Percentiles rank a stretch among this genome's conserved stretches.
These are phyloP conservation scores for Penicillium atrosanguineum DNA, from an alignment of 495 filamentous ascomycete genomes.

Conservation along the genomic window DNA sequence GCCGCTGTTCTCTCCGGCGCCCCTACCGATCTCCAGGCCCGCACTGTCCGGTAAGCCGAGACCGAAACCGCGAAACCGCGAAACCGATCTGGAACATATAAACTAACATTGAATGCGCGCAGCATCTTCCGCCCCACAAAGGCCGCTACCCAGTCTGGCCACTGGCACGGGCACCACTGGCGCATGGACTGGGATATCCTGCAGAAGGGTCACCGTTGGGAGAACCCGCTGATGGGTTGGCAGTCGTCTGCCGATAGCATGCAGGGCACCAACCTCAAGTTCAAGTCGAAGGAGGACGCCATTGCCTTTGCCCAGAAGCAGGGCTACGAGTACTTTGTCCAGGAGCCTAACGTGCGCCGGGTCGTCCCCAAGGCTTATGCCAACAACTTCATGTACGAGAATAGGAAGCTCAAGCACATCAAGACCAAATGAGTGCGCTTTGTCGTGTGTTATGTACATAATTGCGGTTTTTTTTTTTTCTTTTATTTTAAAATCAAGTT, in stretches of 20 bases:
- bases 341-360: slow-evolving; percentile 87
- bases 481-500: slow-evolving; percentile 3
- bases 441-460: slow-evolving; percentile 45
- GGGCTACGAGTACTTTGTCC: slow-evolving; percentile 98
- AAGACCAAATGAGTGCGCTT: slow-evolving; percentile 72
- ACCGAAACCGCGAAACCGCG: neutral
- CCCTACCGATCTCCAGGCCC: slow-evolving; percentile 86
- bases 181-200: slow-evolving; percentile 98
- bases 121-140: slow-evolving; percentile 91
- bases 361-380: slow-evolving; percentile 92
- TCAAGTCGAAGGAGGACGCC: slow-evolving; percentile 92
- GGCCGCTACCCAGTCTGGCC: slow-evolving; percentile 89
- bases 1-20: slow-evolving; percentile 90
- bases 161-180: slow-evolving; percentile 80
- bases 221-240: slow-evolving; percentile 98
- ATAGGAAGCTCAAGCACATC: slow-evolving; percentile 86
- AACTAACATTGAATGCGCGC: slow-evolving; percentile 22
- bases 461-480: slow-evolving; percentile 26
- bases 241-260: slow-evolving; percentile 90
- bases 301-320: slow-evolving; percentile 96
- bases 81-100: neutral
- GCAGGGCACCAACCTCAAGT: slow-evolving; percentile 87
- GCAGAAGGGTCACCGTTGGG: slow-evolving; percentile 87
- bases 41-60: slow-evolving; percentile 78
- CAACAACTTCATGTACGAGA: slow-evolving; percentile 86